Evolutionary conservation across 441 rosid genomes (phyloP).

Genomic region (Raphanus hybrid): DNA sequence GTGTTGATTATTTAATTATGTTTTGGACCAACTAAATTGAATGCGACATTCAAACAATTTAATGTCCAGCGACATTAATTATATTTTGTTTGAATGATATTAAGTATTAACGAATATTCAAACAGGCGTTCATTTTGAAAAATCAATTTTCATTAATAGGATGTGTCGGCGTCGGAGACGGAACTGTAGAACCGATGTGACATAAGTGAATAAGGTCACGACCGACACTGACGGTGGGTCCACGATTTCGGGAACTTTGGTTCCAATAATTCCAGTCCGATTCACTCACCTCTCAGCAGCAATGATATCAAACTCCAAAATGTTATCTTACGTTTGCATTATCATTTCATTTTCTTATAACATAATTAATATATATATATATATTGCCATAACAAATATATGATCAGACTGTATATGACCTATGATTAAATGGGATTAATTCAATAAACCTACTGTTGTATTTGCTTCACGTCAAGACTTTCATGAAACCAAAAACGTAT

Average conservation of each 20-base stretch:
- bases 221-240: slow-evolving; percentile 39
- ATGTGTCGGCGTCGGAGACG: slow-evolving; percentile 37
- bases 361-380: neutral
- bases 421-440: neutral
- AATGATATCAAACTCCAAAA: slow-evolving; percentile 4
- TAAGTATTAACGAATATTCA: slow-evolving; percentile 10
- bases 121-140: neutral
- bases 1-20: neutral
- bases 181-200: slow-evolving; percentile 7
- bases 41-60: neutral
- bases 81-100: neutral
- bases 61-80: slow-evolving; percentile 6
- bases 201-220: slow-evolving; percentile 5
- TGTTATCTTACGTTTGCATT: slow-evolving; percentile 15
- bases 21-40: neutral
- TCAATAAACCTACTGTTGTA: neutral
- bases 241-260: slow-evolving; percentile 14
- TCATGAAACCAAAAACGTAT: neutral
- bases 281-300: slow-evolving; percentile 1
- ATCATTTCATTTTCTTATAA: slow-evolving; percentile 5
- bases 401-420: neutral
- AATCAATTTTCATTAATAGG: neutral
- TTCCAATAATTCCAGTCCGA: slow-evolving; percentile 33
- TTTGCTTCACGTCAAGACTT: neutral
- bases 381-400: neutral